Conservation (phyloP, 441 rosid genomes). For the Populus trichocarpa region DNA sequence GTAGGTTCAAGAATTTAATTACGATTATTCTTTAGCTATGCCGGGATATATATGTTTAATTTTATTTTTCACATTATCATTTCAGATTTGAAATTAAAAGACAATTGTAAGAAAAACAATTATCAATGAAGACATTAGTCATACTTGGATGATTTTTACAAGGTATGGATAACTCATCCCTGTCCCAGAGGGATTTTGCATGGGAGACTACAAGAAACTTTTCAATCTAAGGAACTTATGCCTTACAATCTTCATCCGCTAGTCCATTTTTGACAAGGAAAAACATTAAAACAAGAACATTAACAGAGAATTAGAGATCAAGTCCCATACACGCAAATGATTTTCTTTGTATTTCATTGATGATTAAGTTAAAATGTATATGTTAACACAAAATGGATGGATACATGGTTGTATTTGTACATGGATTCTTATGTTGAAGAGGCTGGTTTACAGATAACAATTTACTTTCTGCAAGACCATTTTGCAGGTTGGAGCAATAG, state of each 20-base stretch:
- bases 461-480: slow-evolving; percentile 6
- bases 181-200: background rate
- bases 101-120: too few species aligned
- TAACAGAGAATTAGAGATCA: background rate
- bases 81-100: too few species aligned
- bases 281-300: background rate
- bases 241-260: background rate
- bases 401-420: background rate
- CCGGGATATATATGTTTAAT: too few species aligned
- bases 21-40: too few species aligned
- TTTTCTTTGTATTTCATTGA: slow-evolving; percentile 10
- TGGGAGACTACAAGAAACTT: background rate
- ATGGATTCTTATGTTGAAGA: slow-evolving; percentile 5
- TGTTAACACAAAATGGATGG: slow-evolving; percentile 16
- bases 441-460: slow-evolving; percentile 2
- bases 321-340: background rate
- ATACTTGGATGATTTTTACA: too few species aligned
- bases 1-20: too few species aligned
- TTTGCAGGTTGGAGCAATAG: slow-evolving; percentile 16
- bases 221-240: background rate
- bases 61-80: too few species aligned
- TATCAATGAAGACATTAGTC: too few species aligned
- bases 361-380: slow-evolving; percentile 2
- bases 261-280: background rate
- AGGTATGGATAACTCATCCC: too few species aligned